Conservation (phyloP, 129 eudicot genomes). For the Dittrichia graveolens region DNA sequence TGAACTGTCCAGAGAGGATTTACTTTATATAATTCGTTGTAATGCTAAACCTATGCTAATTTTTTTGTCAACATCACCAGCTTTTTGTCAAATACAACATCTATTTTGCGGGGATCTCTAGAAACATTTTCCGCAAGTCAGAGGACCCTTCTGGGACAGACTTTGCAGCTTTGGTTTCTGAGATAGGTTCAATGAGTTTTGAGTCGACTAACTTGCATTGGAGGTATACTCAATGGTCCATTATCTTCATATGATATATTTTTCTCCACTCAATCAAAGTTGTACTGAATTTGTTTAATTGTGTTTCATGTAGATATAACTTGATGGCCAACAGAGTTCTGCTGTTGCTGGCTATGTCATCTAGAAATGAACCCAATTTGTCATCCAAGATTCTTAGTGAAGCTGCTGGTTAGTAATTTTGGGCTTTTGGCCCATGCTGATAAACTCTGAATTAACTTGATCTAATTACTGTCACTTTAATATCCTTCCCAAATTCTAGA, state of each 20-base stretch:
- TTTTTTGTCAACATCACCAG: conserved; percentile 45
- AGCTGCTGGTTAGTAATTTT: conserved; percentile 72
- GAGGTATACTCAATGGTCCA: conserved; percentile 52
- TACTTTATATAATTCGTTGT: conserved; percentile 10
- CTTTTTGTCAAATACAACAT: conserved; percentile 97
- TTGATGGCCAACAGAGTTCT: conserved; percentile 97
- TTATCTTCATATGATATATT: not conserved
- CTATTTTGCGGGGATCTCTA: conserved; percentile 80
- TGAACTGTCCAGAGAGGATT: conserved; percentile 32
- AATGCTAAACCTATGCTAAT: conserved; percentile 8
- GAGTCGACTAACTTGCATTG: conserved; percentile 81
- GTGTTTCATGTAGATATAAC: conserved; percentile 68
- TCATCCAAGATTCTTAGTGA: conserved; percentile 65
- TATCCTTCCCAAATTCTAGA: not conserved
- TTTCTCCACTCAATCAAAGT: not conserved
- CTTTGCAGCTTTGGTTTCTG: conserved; percentile 79
- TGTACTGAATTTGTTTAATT: conserved; percentile 23
- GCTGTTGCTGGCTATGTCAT: conserved; percentile 81
- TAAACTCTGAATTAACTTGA: conserved; percentile 1
- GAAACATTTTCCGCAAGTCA: conserved; percentile 53
- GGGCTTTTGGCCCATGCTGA: conserved; percentile 9
- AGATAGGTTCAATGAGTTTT: conserved; percentile 84
- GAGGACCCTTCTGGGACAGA: conserved; percentile 56
- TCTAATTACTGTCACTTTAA: not conserved
- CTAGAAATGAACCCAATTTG: conserved; percentile 68